These are phyloP conservation scores for Pestalotiopsis sp. DNA, from an alignment of 2,329 filamentous ascomycete species.

Conservation along the genomic window DNA sequence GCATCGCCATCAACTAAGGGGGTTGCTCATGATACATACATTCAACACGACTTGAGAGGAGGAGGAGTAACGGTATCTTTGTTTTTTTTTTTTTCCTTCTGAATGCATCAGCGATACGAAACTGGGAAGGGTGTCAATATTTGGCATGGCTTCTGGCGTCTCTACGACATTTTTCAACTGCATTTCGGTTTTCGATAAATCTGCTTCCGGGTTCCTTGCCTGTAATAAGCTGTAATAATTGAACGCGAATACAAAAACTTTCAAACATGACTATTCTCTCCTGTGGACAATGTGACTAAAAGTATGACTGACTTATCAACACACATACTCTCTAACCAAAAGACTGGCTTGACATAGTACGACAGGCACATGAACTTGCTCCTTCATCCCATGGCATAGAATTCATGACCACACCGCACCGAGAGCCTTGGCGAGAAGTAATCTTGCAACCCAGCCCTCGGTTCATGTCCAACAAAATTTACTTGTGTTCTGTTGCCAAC, in stretches of 20 bases:
- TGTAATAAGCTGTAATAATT: background rate
- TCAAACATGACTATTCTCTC: background rate
- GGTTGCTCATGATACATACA: background rate
- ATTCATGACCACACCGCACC: too few relatives aligned
- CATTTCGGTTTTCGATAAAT: background rate
- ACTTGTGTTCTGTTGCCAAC: too few relatives aligned
- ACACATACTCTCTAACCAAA: too few relatives aligned
- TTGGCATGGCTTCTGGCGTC: background rate
- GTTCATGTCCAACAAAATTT: too few relatives aligned
- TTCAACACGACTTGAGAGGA: background rate
- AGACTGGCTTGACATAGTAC: too few relatives aligned
- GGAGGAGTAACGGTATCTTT: background rate
- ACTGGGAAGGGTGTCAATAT: background rate
- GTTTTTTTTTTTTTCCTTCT: background rate
- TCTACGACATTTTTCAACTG: background rate
- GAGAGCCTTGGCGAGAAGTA: too few relatives aligned
- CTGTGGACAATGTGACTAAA: too few relatives aligned
- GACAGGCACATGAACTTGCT: too few relatives aligned
- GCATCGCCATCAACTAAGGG: conserved; percentile 58
- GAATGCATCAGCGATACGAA: background rate
- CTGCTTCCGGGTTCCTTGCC: background rate
- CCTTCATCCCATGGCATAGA: too few relatives aligned
- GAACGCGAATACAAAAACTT: background rate
- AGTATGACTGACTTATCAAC: too few relatives aligned
- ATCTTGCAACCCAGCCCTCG: too few relatives aligned